Evolutionary conservation across 805 yeast genomes (phyloP), one percentile per base, ranked within the genome.

Genomic region (Spathaspora arborariae): DNA sequence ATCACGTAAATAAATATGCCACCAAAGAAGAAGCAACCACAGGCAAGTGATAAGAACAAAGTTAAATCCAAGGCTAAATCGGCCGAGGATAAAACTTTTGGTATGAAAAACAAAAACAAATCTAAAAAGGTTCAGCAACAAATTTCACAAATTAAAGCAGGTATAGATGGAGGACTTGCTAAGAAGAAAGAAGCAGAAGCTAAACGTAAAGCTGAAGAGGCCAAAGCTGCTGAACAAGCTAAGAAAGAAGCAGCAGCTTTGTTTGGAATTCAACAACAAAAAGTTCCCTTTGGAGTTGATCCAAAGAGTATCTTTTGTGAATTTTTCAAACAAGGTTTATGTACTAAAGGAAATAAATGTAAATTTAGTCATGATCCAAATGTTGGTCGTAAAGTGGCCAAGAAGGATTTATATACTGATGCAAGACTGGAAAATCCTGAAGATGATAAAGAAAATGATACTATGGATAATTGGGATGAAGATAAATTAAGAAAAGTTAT

Each of bases 391-490:
- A 91, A 86, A 66, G 88, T 85, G 27, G 88, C 79, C 42, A 94
- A 94, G 82, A 90, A 78, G 68, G 97, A 94, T 70, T 76, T 92
- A 58, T 94, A 94, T 70, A 82, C 94, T 9, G 99, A 94, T 70
- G 89, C 84, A 34, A 81, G 97, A 65, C 76, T 67, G 8, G 78
- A 72, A 46, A 27, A 27, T 27, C 16, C 35, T 7, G 35, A 30
- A 7, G 76, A 68, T 4, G 79, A 74, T 47, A 84, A 86, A 63
- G 85, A 82, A 54, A 75, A 74, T 18, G 98, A 94, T 67, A 88
- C 94, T 4, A 90, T 92, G 97, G 97, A 90, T 57, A 77, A 76
- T 40, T 92, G 98, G 98, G 98, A 94, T 69, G 97, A 92, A 69
- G 97, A 84, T 59, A 94, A 91, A 72, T 81, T 94, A 63, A 80